Percentiles rank a stretch among this genome's conserved stretches.
phyloP scores from a whole-genome alignment of 148 eudicot genomes.

The Rhododendron kiyosumense region DNA sequence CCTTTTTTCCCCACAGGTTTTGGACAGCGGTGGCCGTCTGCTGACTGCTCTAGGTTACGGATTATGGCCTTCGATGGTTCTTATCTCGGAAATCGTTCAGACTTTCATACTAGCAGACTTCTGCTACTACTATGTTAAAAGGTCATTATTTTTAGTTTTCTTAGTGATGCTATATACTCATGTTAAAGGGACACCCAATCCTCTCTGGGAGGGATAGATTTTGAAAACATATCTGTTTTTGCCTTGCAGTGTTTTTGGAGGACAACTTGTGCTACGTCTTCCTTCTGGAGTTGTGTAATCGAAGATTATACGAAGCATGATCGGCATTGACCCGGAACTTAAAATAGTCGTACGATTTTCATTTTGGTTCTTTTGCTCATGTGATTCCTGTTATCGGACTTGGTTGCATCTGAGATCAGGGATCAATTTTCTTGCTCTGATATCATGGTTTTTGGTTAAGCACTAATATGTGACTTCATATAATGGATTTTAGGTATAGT shows the following conservation, averaged over 20 bases:
- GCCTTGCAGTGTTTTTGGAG: constrained; percentile 70
- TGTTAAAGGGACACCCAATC: background rate
- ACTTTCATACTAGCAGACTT: constrained; percentile 94
- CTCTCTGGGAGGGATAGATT: background rate
- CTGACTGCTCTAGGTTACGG: constrained; percentile 81
- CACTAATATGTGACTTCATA: background rate
- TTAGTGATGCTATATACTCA: background rate
- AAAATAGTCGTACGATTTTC: background rate
- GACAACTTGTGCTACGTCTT: constrained; percentile 83
- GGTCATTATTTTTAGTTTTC: constrained; percentile 27
- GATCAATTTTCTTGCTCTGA: background rate
- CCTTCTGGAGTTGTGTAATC: constrained; percentile 87
- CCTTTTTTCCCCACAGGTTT: constrained; percentile 40
- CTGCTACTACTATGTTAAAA: constrained; percentile 88
- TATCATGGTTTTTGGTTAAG: background rate
- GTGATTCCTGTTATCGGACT: background rate
- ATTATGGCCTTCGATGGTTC: constrained; percentile 85
- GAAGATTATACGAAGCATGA: background rate
- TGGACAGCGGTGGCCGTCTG: constrained; percentile 75
- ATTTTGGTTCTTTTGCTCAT: background rate
- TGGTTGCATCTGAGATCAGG: background rate
- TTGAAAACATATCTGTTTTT: background rate
- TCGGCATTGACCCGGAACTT: background rate
- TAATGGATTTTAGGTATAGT: background rate
- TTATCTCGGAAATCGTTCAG: constrained; percentile 82